phyloP scores from a whole-genome alignment of 139 green algal species.

The Astrephomene gubernaculifera region DNA sequence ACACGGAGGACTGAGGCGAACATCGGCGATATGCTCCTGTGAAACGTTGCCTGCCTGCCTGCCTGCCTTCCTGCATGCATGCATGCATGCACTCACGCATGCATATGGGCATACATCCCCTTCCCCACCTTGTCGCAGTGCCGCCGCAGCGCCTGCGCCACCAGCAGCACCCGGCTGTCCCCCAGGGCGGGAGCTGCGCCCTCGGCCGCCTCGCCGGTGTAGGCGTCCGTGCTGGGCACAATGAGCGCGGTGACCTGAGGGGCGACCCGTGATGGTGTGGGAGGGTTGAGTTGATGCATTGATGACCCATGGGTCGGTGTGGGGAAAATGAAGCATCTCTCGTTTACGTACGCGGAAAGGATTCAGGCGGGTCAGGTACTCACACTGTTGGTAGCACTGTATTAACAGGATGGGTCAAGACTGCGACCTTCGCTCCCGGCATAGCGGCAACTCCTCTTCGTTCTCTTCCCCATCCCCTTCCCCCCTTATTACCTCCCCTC shows the following conservation, averaged over 20 bases:
- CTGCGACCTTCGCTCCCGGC: background rate
- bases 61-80: too few relatives aligned
- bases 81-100: too few relatives aligned
- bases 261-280: too few relatives aligned
- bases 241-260: background rate
- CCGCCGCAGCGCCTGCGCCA: constrained; percentile 3
- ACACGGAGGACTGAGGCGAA: too few relatives aligned
- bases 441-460: background rate
- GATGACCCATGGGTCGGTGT: background rate
- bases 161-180: constrained; percentile 28
- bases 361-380: background rate
- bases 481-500: background rate
- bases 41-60: too few relatives aligned
- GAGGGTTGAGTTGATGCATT: background rate
- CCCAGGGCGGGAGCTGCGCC: constrained; percentile 5
- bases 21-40: too few relatives aligned
- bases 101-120: background rate
- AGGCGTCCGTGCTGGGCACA: background rate
- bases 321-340: background rate
- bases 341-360: background rate
- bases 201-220: background rate
- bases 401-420: background rate
- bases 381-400: background rate
- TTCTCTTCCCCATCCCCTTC: background rate
- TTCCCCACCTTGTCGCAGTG: constrained; percentile 7